A percentile compares a stretch with the other conserved stretches of the same genome.
Conservation (phyloP, 805 yeast genomes). For the Candida alai region DNA sequence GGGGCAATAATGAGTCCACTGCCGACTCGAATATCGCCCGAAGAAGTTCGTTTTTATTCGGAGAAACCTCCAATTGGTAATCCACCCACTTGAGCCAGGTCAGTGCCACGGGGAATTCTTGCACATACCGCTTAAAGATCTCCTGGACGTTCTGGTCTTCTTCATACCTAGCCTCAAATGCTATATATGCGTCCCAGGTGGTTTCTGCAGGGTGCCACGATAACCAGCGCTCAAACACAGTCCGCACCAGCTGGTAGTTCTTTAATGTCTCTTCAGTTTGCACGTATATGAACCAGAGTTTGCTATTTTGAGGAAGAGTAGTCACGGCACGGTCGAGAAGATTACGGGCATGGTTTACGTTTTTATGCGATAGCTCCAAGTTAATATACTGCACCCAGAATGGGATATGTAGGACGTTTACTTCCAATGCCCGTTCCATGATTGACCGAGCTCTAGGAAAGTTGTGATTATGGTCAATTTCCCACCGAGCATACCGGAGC, state of each 20-base stretch:
- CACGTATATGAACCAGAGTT: conserved; percentile 81
- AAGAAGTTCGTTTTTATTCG: conserved; percentile 41
- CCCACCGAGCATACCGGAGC: conserved; percentile 90
- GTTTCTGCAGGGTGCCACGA: conserved; percentile 63
- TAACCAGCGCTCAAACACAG: conserved; percentile 76
- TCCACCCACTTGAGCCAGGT: conserved; percentile 76
- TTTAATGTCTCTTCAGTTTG: conserved; percentile 78
- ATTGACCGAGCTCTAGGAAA: conserved; percentile 76
- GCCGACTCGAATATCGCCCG: conserved; percentile 67
- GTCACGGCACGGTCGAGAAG: conserved; percentile 74
- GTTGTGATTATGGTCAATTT: conserved; percentile 70
- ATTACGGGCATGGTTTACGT: conserved; percentile 86
- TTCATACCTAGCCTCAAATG: conserved; percentile 66
- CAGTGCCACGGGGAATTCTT: conserved; percentile 25
- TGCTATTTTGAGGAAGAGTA: conserved; percentile 72
- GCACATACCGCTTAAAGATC: conserved; percentile 54
- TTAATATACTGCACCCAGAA: conserved; percentile 85
- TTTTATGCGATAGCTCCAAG: conserved; percentile 65
- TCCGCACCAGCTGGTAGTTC: conserved; percentile 57
- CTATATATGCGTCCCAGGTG: conserved; percentile 75
- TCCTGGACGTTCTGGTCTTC: conserved; percentile 53
- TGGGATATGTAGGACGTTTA: conserved; percentile 71
- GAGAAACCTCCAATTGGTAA: conserved; percentile 48
- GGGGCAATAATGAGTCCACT: conserved; percentile 46
- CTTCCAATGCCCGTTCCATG: conserved; percentile 81